phyloP scores from a whole-genome alignment of 1,139 yeast species.

The Diutina siamensis region DNA sequence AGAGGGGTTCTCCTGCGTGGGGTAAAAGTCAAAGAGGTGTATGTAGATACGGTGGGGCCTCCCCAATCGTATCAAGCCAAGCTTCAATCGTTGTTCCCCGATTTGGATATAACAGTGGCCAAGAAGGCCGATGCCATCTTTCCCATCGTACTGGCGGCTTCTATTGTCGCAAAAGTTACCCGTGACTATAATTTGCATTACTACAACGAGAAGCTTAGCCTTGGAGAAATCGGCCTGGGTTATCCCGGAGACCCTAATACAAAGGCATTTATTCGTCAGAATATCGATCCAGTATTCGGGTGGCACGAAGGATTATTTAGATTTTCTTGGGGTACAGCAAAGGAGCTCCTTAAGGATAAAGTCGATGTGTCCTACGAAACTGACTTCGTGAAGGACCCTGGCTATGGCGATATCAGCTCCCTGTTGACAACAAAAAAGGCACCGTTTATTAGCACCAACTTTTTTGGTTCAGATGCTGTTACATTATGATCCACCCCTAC shows the following conservation, averaged over 20 bases:
- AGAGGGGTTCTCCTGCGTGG: conserved; percentile 46
- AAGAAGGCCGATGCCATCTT: conserved; percentile 93
- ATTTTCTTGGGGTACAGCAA: conserved; percentile 92
- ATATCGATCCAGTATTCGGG: conserved; percentile 69
- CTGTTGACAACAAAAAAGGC: background rate
- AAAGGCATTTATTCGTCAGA: conserved; percentile 49
- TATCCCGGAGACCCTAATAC: conserved; percentile 93
- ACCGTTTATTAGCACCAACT: background rate
- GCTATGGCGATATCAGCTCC: background rate
- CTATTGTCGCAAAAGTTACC: conserved; percentile 95
- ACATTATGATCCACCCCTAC: background rate
- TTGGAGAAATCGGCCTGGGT: conserved; percentile 64
- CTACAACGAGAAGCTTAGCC: conserved; percentile 15
- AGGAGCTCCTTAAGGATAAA: conserved; percentile 49
- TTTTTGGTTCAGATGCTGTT: background rate
- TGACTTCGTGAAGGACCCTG: background rate
- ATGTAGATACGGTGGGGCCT: conserved; percentile 95
- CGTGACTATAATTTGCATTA: conserved; percentile 60
- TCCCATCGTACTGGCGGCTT: conserved; percentile 91
- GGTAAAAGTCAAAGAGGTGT: conserved; percentile 57
- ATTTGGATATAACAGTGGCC: conserved; percentile 67
- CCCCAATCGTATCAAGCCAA: conserved; percentile 76
- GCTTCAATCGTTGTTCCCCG: conserved; percentile 58
- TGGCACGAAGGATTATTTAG: conserved; percentile 72
- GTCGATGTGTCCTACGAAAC: conserved; percentile 24